Evolutionary conservation across 768 basidiomycete genomes (phyloP).

Genomic region (Postia placenta): DNA sequence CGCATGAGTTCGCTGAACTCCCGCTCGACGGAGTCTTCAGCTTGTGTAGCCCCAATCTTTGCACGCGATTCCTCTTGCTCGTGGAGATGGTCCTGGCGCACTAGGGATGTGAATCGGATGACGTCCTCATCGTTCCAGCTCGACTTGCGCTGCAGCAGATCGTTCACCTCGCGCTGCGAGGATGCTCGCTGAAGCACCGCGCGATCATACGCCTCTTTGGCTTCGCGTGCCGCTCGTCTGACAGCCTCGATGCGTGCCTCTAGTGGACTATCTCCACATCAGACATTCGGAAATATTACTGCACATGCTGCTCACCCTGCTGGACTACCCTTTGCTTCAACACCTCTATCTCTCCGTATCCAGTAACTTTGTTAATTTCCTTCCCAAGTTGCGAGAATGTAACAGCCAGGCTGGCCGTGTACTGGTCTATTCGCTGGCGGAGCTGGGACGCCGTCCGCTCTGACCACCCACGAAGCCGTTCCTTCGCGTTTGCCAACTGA

Average conservation of each 20-base stretch:
- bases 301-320: slow-evolving; percentile 53
- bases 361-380: slow-evolving; percentile 82
- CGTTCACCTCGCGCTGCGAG: slow-evolving; percentile 94
- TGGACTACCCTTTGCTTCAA: slow-evolving; percentile 72
- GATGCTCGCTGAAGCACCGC: slow-evolving; percentile 77
- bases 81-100: slow-evolving; percentile 83
- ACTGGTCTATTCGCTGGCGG: slow-evolving; percentile 49
- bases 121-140: slow-evolving; percentile 92
- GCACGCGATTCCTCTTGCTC: slow-evolving; percentile 74
- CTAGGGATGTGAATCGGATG: slow-evolving; percentile 78
- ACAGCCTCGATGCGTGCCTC: slow-evolving; percentile 69
- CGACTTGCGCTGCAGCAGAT: slow-evolving; percentile 89
- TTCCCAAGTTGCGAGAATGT: slow-evolving; percentile 71
- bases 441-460: slow-evolving; percentile 29
- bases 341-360: slow-evolving; percentile 85
- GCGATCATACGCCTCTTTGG: slow-evolving; percentile 71
- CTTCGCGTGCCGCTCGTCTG: slow-evolving; percentile 58
- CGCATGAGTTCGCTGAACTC: slow-evolving; percentile 88
- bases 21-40: slow-evolving; percentile 78
- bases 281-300: background rate
- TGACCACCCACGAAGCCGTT: slow-evolving; percentile 39
- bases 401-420: slow-evolving; percentile 49
- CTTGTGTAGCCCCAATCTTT: slow-evolving; percentile 58
- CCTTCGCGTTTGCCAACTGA: slow-evolving; percentile 9
- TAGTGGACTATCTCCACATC: slow-evolving; percentile 25